Evolutionary conservation across 2,329 filamentous ascomycete genomes (phyloP).

Genomic region (Exophiala oligosperma): DNA sequence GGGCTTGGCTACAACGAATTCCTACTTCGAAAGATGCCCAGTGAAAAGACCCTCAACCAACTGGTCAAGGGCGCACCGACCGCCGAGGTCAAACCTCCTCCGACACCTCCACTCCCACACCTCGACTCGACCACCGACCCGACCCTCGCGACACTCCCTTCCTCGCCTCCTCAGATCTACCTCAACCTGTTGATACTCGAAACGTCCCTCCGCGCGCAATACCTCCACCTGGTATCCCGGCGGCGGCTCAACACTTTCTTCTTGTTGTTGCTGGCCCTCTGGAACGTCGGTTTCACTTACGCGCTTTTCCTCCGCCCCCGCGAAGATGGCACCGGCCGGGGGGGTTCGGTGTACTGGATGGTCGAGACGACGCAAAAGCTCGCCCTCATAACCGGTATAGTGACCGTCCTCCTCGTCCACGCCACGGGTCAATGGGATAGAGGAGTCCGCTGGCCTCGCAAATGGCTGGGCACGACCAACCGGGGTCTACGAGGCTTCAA

Average conservation of each 20-base stretch:
- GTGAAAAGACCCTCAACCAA: conserved; percentile 71
- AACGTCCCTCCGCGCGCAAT: conserved; percentile 87
- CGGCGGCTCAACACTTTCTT: conserved; percentile 93
- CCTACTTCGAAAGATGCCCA: conserved; percentile 47
- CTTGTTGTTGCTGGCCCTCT: conserved; percentile 72
- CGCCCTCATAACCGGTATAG: conserved; percentile 84
- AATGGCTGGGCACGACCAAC: conserved; percentile 88
- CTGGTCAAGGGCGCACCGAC: conserved; percentile 86
- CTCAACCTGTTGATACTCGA: conserved; percentile 97
- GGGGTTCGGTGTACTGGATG: conserved; percentile 94
- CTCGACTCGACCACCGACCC: conserved; percentile 49
- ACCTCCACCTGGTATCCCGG: conserved; percentile 83
- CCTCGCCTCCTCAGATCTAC: conserved; percentile 93
- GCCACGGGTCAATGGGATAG: conserved; percentile 95
- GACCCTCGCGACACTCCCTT: conserved; percentile 77
- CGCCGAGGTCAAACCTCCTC: conserved; percentile 53
- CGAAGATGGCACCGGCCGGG: conserved; percentile 80
- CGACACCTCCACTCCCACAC: conserved; percentile 42
- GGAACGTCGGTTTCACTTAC: conserved; percentile 84
- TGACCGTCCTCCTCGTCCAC: conserved; percentile 86
- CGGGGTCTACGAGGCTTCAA: conserved; percentile 89
- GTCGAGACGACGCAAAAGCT: conserved; percentile 88
- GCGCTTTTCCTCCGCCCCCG: conserved; percentile 92
- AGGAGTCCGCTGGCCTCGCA: conserved; percentile 87
- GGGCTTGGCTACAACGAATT: background rate